A percentile compares a stretch with the other conserved stretches of the same genome.
Conservation (phyloP, 805 yeast species). For the Metschnikowia drakensbergensis region DNA sequence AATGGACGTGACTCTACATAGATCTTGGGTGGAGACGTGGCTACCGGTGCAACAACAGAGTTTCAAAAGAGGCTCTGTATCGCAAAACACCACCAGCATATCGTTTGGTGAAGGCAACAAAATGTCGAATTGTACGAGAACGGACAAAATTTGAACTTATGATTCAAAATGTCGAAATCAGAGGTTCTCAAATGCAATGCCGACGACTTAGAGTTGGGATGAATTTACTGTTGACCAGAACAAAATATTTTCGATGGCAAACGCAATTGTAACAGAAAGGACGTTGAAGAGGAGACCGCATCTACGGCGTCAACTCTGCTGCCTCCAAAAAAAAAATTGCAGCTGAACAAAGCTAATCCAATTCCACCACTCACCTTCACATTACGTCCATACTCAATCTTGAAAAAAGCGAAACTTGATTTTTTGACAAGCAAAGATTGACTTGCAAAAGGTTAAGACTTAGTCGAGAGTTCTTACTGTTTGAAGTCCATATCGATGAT, state of each 20-base stretch:
- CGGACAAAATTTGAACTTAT: conserved; percentile 30
- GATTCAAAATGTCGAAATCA: conserved; percentile 26
- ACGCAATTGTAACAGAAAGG: conserved; percentile 38
- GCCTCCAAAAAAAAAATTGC: conserved; percentile 18
- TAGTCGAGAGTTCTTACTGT: conserved; percentile 69
- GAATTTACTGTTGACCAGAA: conserved; percentile 45
- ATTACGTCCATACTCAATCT: conserved; percentile 28
- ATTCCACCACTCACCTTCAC: conserved; percentile 48
- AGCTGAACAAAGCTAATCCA: conserved; percentile 20
- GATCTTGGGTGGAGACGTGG: conserved; percentile 44
- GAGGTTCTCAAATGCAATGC: conserved; percentile 40
- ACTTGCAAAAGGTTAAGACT: conserved; percentile 55
- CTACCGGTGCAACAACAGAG: conserved; percentile 21
- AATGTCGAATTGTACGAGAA: conserved; percentile 36
- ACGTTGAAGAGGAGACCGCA: conserved; percentile 7
- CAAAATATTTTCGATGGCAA: conserved; percentile 46
- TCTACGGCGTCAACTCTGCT: conserved; percentile 11
- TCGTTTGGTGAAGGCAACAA: conserved; percentile 34
- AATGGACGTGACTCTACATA: conserved; percentile 50
- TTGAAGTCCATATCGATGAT: conserved; percentile 59
- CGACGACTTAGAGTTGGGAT: conserved; percentile 29
- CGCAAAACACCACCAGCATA: conserved; percentile 33
- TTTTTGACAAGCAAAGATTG: conserved; percentile 51
- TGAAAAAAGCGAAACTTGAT: conserved; percentile 42
- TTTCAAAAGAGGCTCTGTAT: conserved; percentile 46